Evolutionary conservation across 139 green algal species (phyloP), one percentile per base, ranked within the genome.

Genomic region (Coelastrella sp.): DNA sequence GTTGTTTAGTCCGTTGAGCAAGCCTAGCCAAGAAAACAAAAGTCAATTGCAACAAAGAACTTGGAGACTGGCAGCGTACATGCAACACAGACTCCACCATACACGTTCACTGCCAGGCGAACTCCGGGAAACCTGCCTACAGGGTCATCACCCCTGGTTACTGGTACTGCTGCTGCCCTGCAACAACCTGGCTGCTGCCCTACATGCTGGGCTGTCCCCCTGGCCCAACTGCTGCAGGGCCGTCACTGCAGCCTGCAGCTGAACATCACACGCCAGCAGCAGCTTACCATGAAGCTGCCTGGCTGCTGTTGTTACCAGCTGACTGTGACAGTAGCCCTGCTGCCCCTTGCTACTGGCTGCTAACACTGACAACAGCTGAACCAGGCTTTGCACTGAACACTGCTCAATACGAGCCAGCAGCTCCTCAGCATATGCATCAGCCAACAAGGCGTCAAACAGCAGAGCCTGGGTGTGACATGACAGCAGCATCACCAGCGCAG

Each of bases 401-500:
- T 35, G 23, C 2, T 30, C 51, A 23, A 81, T 35, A 5, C 51
- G 19, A 23, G 11, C 0, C 4, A 35, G 2, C 38, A 89, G 75
- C 80, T 73, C 51, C 9, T 38, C 59, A 19, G 84, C 88, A 43
- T 84, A 86, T 0, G 66, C 73, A 2, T 48, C 51, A 35, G 81
- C 77, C 6, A 91, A 85, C 59, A 30, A 48, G 32, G 50, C 17
- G n/a, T 89, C 81, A 2, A 23, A 60, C 21, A 86, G 81, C 21
- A 60, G 75, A 27, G 66, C 66, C 11, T 59, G 53, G 25, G 84
- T 84, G 62, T 76, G 87, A 4, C 84, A 84, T 8, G 48, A 3
- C 21, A 91, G 25, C 75, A 91, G 67, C 32, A 77, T 23, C 27
- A 82, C 40, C 53, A 91, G 74, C 21, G 80, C 87, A 27, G 41